Base-by-base conservation (phyloP, 2,329 filamentous ascomycete genomes). In the Xylariales sp. region DNA sequence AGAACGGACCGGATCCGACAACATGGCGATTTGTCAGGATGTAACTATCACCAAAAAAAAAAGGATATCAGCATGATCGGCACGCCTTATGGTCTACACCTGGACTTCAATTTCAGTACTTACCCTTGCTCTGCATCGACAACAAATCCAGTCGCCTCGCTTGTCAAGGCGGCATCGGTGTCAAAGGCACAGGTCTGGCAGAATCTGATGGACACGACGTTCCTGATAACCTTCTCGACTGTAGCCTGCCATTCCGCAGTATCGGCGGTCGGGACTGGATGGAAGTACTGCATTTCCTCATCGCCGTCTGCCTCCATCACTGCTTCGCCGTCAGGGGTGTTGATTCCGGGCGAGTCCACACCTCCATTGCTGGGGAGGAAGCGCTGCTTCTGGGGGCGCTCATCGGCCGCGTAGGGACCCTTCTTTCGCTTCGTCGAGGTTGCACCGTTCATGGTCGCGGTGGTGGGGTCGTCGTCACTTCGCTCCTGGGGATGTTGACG, bases 101-200 rank as follows among this genome's bases (percentile, higher is more conserved):
- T n/a, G n/a, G n/a, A n/a, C n/a, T n/a, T n/a, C n/a, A n/a, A n/a
- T n/a, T n/a, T n/a, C n/a, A n/a, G 12, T 16, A 68, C 83, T 52
- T 69, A 85, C 60, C 93, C 93, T 60, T 80, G 81, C 65, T 95
- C 84, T 5, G 93, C 88, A 66, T 98, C 93, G 17, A 98, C 93
- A 13, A 98, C 90, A 58, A 98, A 98, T 6, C 93, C 93, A 1
- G 93, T 98, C 4, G 93, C 93, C 67, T 98, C 93, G 54, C 89
- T 96, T 14, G 88, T 88, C 61, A 95, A 76, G 6, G 93, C 93
- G 19, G 88, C 72, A 53, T 98, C 93, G n/a, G 93, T 97, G 61
- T 98, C 93, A 61, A 98, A 98, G 17, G 91, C 90, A 61, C 88
- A 95, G 0, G 93, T 96, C 72, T 96, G 89, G 61, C 91, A 97